Conservation (phyloP, 1,284 basidiomycete species). For the Cutaneotrichosporon spelunceum region DNA sequence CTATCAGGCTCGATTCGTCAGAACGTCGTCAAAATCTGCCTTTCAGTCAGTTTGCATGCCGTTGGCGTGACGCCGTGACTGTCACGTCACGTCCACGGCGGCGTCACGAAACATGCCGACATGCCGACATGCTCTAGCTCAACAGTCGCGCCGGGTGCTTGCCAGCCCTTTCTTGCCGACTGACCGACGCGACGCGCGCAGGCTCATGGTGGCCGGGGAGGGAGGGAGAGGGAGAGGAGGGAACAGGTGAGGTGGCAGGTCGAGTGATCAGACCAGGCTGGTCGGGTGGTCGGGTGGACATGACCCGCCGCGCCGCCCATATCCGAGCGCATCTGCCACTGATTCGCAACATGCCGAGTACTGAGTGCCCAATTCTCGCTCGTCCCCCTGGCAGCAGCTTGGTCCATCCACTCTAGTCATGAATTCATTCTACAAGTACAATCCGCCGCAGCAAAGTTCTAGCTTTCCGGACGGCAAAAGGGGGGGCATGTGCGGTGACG, state of each 20-base stretch:
- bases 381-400: neutral
- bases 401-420: neutral
- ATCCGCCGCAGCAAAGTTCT: conserved; percentile 10
- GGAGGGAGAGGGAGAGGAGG: too few relatives aligned
- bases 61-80: neutral
- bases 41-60: neutral
- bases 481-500: conserved; percentile 3
- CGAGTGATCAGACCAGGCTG: too few relatives aligned
- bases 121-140: conserved; percentile 3
- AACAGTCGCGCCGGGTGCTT: neutral
- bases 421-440: conserved; percentile 11
- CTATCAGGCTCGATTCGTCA: too few relatives aligned
- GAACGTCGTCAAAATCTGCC: too few relatives aligned
- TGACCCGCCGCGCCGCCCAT: too few relatives aligned
- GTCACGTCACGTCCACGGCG: neutral
- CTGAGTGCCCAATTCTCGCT: too few relatives aligned
- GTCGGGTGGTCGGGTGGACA: too few relatives aligned
- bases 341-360: too few relatives aligned
- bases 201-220: neutral
- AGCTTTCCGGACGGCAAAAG: conserved; percentile 4
- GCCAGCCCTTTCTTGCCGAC: neutral
- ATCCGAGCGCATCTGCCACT: too few relatives aligned
- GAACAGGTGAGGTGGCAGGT: too few relatives aligned
- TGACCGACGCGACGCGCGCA: neutral
- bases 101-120: neutral